These are phyloP conservation scores for Didymella pomorum DNA, from an alignment of 2,329 filamentous ascomycete species.

Conservation along the genomic window DNA sequence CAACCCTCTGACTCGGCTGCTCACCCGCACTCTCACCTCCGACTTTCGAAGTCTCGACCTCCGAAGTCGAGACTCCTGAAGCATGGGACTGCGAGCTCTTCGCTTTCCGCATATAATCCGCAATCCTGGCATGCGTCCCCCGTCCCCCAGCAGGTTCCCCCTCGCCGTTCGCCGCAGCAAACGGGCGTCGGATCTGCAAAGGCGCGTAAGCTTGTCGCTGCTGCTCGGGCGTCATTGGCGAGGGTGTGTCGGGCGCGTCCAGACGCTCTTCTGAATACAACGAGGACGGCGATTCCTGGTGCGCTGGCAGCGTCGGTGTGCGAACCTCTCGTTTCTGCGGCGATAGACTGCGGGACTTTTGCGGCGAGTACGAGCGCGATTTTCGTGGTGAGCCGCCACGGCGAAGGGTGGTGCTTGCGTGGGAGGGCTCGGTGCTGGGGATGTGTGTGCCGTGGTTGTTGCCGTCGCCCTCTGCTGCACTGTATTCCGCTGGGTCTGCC, in stretches of 20 bases:
- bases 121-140: slow-evolving; percentile 8
- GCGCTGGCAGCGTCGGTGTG: slow-evolving; percentile 9
- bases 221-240: slow-evolving; percentile 30
- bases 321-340: slow-evolving; percentile 3
- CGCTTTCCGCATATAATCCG: slow-evolving; percentile 15
- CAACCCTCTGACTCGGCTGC: background rate
- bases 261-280: slow-evolving; percentile 3
- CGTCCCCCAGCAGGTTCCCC: background rate
- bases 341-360: slow-evolving; percentile 1
- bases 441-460: background rate
- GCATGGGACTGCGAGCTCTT: background rate
- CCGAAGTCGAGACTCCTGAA: no score
- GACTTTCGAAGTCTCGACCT: background rate
- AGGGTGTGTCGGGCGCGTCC: slow-evolving; percentile 32
- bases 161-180: background rate
- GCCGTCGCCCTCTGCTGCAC: background rate
- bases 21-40: background rate
- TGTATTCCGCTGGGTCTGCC: background rate
- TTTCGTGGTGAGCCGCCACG: slow-evolving; percentile 16
- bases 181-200: slow-evolving; percentile 12
- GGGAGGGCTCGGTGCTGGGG: slow-evolving; percentile 7
- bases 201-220: slow-evolving; percentile 26
- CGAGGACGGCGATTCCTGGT: slow-evolving; percentile 11
- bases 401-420: background rate
- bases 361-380: slow-evolving; percentile 1